Evolutionary conservation across 2,329 filamentous ascomycete genomes (phyloP), one percentile per base, ranked within the genome.

Genomic region (Tolypocladium amazonense): DNA sequence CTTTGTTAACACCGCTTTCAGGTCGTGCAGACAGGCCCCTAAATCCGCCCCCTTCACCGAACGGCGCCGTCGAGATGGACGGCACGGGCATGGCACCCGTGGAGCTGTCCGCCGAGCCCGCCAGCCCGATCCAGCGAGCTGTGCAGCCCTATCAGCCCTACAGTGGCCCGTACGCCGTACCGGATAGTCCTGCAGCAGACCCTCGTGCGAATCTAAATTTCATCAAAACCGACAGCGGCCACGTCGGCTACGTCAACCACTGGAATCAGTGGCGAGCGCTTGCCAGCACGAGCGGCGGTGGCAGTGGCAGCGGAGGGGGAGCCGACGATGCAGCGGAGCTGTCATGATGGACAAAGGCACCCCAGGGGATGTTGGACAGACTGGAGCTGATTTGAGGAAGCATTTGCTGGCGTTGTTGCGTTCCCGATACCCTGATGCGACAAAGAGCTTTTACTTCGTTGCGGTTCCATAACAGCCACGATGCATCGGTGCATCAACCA

Each of bases 11-110:
- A 60, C n/a, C 15, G 8, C 11, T 14, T 39, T 20, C 60, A 76
- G 73, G 73, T 1, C 70, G 73, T 57, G 68, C 60, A 47, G 73
- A 75, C 65, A 68, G 64, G 58, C 63, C 65, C 27, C 62, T 65
- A n/a, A 64, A 71, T 58, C 65, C 64, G 37, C 62, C 65, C 56
- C 66, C 61, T 18, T 69, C 71, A 9, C 61, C 60, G 20, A 67
- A 63, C 60, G 66, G 66, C 59, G 65, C 70, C n/a, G 73, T 72
- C 60, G 73, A 76, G 62, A 74, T 76, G 73, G 73, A 75, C 59
- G 73, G 67, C 30, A 69, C 69, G 9, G 68, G 64, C 35, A 63
- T 64, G 12, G 65, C 66, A 30, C 70, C 72, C 15, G 65, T 69
- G 18, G 73, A 75, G 62, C 66, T 75, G 38, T 72, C 73, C 14